Percentiles rank a stretch among this genome's conserved stretches.
These are phyloP conservation scores for Xylaria sp. DNA, from an alignment of 2,329 filamentous ascomycete species.

Conservation along the genomic window DNA sequence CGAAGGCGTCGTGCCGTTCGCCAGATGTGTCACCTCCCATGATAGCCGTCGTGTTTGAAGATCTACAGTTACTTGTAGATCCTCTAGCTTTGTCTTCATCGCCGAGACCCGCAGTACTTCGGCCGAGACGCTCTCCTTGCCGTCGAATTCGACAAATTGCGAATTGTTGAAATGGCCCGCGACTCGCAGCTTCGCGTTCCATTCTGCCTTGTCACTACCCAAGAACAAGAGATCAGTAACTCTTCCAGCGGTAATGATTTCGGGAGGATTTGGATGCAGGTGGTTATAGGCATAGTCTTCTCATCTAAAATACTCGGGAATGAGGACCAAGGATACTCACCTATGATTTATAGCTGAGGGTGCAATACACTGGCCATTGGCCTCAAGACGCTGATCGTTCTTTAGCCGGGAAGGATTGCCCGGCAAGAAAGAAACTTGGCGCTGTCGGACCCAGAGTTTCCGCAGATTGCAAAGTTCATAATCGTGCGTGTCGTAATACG, in stretches of 20 bases:
- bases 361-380: neutral
- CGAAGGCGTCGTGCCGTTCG: slow-evolving; percentile 21
- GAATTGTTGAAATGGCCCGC: slow-evolving; percentile 37
- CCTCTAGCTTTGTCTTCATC: slow-evolving; percentile 29
- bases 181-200: slow-evolving; percentile 40
- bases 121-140: slow-evolving; percentile 31
- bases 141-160: slow-evolving; percentile 39
- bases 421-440: slow-evolving; percentile 13
- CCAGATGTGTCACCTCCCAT: slow-evolving; percentile 35
- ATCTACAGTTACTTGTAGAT: slow-evolving; percentile 36
- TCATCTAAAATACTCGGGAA: neutral
- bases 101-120: slow-evolving; percentile 35
- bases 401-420: neutral
- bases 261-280: neutral
- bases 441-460: slow-evolving; percentile 39
- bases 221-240: neutral
- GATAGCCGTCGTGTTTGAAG: slow-evolving; percentile 32
- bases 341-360: neutral
- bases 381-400: neutral
- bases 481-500: slow-evolving; percentile 40
- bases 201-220: slow-evolving; percentile 15
- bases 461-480: slow-evolving; percentile 31
- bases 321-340: slow-evolving; percentile 2
- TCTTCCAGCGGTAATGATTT: neutral
- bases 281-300: neutral